Conservation (phyloP, 1,284 basidiomycete species). For the Bondarzewia mesenterica region DNA sequence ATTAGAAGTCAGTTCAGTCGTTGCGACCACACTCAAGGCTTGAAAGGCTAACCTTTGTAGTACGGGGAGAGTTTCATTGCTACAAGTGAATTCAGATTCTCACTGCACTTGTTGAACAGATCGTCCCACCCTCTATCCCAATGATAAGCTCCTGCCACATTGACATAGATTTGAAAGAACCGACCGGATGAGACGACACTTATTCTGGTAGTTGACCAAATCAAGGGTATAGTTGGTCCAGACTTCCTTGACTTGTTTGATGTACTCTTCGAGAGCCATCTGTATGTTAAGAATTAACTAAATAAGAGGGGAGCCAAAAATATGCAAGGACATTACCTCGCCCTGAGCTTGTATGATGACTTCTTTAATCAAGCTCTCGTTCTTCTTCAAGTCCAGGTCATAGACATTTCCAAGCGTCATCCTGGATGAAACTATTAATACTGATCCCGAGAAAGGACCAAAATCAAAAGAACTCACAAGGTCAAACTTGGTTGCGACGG, state of each 20-base stretch:
- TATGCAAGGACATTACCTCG: constrained; percentile 47
- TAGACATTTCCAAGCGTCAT: constrained; percentile 98
- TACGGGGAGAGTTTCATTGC: constrained; percentile 98
- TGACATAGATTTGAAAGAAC: constrained; percentile 10
- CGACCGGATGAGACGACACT: constrained; percentile 89
- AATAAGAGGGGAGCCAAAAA: background rate
- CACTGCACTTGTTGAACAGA: constrained; percentile 91
- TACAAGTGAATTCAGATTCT: constrained; percentile 91
- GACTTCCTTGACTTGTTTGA: constrained; percentile 92
- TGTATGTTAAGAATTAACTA: constrained; percentile 20
- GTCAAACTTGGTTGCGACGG: constrained; percentile 59
- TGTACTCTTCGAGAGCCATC: constrained; percentile 92
- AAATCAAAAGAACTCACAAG: too few relatives aligned
- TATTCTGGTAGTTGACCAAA: constrained; percentile 98
- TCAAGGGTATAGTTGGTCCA: constrained; percentile 97
- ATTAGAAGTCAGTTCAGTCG: constrained; percentile 4
- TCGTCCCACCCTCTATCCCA: constrained; percentile 88
- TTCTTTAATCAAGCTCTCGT: constrained; percentile 88
- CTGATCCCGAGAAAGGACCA: background rate
- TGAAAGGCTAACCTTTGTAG: constrained; percentile 66
- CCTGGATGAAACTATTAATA: constrained; percentile 29
- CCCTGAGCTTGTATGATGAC: constrained; percentile 97
- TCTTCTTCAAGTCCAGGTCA: constrained; percentile 92
- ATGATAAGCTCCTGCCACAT: background rate
- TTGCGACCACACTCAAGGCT: background rate